phyloP scores from a whole-genome alignment of 495 filamentous ascomycete genomes.

The Hypoxylon rickii region DNA sequence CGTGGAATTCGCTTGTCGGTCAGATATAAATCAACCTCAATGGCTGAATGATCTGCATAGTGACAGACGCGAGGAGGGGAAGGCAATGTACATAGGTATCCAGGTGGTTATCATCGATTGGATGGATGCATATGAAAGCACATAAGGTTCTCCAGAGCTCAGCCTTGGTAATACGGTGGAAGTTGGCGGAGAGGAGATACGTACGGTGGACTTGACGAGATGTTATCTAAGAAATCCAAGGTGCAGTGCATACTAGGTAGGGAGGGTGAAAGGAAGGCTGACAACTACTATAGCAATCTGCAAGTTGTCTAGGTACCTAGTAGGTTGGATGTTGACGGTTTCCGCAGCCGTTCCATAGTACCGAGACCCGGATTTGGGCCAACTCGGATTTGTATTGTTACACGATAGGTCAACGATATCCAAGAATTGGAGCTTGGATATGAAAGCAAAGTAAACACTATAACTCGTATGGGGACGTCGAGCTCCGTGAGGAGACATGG shows the following conservation, averaged over 20 bases:
- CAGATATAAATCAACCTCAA: constrained; percentile 15
- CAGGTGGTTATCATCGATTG: constrained; percentile 5
- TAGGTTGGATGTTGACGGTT: neutral
- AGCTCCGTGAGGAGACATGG: too few relatives aligned
- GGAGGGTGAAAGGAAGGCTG: neutral
- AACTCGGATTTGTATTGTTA: constrained; percentile 4
- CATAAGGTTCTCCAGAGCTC: too few relatives aligned
- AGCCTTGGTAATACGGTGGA: constrained; percentile 13
- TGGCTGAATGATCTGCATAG: constrained; percentile 11
- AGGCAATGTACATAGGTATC: constrained; percentile 16
- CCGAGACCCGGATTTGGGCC: constrained; percentile 1
- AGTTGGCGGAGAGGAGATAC: constrained; percentile 1
- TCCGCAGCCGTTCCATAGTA: constrained; percentile 6
- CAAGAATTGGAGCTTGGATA: neutral
- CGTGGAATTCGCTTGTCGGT: constrained; percentile 21
- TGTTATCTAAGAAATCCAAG: neutral
- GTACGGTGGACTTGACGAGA: neutral
- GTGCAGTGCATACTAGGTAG: too few relatives aligned
- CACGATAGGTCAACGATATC: constrained; percentile 8
- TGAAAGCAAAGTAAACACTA: neutral
- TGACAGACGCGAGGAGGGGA: constrained; percentile 5
- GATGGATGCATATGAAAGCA: constrained; percentile 15
- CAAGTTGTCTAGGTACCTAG: too few relatives aligned
- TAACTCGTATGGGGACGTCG: neutral
- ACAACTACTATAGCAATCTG: constrained; percentile 6